A percentile compares a stretch with the other conserved stretches of the same genome.
phyloP scores from a whole-genome alignment of 805 yeast genomes.

The Yarrowia sp. region DNA sequence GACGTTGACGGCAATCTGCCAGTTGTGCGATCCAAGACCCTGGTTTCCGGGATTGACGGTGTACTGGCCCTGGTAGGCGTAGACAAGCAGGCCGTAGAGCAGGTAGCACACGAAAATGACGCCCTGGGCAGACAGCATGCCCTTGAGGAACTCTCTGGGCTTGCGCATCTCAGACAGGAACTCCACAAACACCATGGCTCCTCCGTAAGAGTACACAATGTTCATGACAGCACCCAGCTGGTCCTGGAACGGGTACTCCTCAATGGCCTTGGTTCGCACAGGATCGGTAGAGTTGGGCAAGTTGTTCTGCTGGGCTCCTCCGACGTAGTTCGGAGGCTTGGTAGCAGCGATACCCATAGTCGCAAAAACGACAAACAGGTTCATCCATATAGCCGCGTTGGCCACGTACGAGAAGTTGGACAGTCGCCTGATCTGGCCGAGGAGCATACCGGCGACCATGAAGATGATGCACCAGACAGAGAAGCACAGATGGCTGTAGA shows the following conservation, averaged over 20 bases:
- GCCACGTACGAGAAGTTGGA: constrained; percentile 43
- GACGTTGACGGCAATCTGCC: constrained; percentile 41
- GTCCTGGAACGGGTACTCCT: constrained; percentile 1
- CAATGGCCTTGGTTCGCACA: constrained; percentile 27
- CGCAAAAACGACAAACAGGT: constrained; percentile 42
- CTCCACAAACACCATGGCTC: constrained; percentile 47
- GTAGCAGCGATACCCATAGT: constrained; percentile 45
- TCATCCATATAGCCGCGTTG: constrained; percentile 46
- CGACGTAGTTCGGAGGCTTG: constrained; percentile 38
- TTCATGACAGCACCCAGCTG: constrained; percentile 38
- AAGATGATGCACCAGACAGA: constrained; percentile 44
- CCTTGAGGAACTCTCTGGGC: constrained; percentile 48
- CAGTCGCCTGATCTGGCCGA: constrained; percentile 43
- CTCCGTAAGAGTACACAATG: constrained; percentile 49
- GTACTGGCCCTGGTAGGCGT: constrained; percentile 46
- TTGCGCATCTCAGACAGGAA: constrained; percentile 47
- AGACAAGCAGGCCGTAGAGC: constrained; percentile 44
- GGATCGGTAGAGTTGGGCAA: constrained; percentile 24
- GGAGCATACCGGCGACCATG: constrained; percentile 43
- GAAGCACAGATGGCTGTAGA: constrained; percentile 39
- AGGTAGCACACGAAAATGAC: constrained; percentile 43
- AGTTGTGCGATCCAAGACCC: constrained; percentile 37
- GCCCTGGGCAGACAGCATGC: constrained; percentile 44
- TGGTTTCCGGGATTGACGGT: constrained; percentile 40
- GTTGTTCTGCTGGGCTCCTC: constrained; percentile 18